Base-by-base conservation (phyloP, 2,329 filamentous ascomycete genomes). In the Colletotrichum spaethianum region DNA sequence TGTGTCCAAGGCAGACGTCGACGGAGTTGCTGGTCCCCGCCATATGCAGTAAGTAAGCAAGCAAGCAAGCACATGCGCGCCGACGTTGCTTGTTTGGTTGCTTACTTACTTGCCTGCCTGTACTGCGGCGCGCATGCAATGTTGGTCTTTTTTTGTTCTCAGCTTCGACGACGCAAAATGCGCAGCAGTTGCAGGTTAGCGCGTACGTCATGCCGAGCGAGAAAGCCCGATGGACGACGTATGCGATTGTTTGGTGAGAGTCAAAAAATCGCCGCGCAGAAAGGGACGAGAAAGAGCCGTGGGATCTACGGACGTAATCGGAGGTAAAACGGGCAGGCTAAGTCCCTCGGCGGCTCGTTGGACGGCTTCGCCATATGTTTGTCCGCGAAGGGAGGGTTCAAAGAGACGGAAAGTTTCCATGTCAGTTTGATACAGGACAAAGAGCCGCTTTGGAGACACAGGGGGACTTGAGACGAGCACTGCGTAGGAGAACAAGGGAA, bases 401-500 rank as follows among this genome's bases (percentile, higher is more conserved):
- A 33, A 28, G 20, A n/a, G 44, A 46, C 11, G 31, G 4, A 31
- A 31, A 5, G 52, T 36, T 55, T 57, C 14, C 6, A n/a, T 57
- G 18, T 18, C 31, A 40, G 18, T 44, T 44, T 26, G 42, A 31
- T 46, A 20, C 28, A 44, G 59, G 40, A 61, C 59, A 61, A 61
- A 48, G 59, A 61, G 59, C 12, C 28, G 42, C 59, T 28, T 23
- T 11, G 40, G 59, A 46, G 23, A 36, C 59, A 48, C 42, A 40
- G 38, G 7, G 28, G 26, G 42, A 61, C 42, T 61, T 61, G 42
- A 26, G 59, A 61, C 59, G 59, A 48, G 59, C 20, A 23, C 26
- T 61, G 57, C 28, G 42, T 46, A 33, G n/a, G 28, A 38, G 44
- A 36, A 52, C 33, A 42, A 38, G 42, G 31, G 48, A 38, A 33